Conservation (phyloP, 2,329 filamentous ascomycete species). For the Biscogniauxia sp. region DNA sequence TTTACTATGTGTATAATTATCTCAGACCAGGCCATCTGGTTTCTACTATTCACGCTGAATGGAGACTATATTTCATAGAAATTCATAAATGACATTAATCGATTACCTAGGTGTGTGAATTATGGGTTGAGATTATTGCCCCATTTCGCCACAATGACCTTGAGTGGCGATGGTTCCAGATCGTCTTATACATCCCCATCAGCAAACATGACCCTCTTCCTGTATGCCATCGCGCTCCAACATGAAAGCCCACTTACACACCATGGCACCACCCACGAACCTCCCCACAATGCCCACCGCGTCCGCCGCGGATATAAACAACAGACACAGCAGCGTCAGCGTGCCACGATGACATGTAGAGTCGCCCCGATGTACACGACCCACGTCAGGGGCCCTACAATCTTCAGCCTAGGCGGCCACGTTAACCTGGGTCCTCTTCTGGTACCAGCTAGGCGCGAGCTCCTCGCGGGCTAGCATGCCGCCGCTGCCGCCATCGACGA, state of each 20-base stretch:
- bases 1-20: no score
- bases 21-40: no score
- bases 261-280: not conserved
- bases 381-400: not conserved
- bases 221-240: not conserved
- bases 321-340: not conserved
- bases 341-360: not conserved
- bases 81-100: no score
- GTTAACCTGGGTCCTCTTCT: not conserved
- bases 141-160: not conserved
- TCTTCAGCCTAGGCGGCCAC: not conserved
- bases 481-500: not conserved
- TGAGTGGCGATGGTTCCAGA: not conserved
- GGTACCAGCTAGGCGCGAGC: not conserved
- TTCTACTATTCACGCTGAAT: no score
- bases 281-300: not conserved
- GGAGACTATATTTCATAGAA: no score
- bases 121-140: not conserved
- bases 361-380: not conserved
- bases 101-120: no score
- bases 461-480: not conserved
- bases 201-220: not conserved
- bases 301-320: not conserved
- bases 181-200: not conserved
- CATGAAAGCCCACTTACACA: not conserved